Evolutionary conservation across 306 rosid genomes (phyloP).

Genomic region (Trifolium fragiferum): DNA sequence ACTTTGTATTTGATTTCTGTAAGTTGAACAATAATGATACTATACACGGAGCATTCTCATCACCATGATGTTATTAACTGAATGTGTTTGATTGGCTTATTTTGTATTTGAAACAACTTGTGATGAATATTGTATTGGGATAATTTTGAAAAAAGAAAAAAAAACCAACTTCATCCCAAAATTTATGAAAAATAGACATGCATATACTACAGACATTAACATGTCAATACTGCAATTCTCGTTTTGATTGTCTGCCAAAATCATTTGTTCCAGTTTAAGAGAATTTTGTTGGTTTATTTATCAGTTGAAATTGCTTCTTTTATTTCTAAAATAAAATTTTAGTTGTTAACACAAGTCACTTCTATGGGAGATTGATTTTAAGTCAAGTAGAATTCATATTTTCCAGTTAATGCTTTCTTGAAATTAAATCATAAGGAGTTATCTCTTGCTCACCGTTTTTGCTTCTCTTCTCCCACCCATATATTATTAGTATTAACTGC

Average conservation of each 20-base stretch:
- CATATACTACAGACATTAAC: constrained; percentile 7
- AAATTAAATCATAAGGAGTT: neutral
- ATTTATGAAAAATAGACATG: constrained; percentile 14
- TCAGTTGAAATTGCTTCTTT: constrained; percentile 23
- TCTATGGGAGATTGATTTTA: constrained; percentile 5
- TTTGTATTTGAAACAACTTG: constrained; percentile 18
- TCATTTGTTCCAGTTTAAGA: constrained; percentile 3
- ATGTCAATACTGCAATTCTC: constrained; percentile 5
- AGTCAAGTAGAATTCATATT: constrained; percentile 9
- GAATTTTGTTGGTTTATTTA: neutral
- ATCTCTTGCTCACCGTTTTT: neutral
- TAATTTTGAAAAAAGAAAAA: neutral
- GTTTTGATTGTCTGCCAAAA: constrained; percentile 27
- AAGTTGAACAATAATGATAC: constrained; percentile 30
- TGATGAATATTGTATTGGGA: neutral
- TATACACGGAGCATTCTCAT: constrained; percentile 24
- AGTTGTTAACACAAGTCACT: neutral
- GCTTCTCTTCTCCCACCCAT: neutral
- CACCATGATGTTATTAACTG: neutral
- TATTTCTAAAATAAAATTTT: constrained; percentile 8
- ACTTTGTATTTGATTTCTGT: constrained; percentile 32
- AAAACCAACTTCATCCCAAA: neutral
- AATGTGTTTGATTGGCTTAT: constrained; percentile 25
- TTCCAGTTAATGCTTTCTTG: neutral
- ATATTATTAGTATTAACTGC: constrained; percentile 11